A percentile compares a stretch with the other conserved stretches of the same genome.
Conservation (phyloP, 805 yeast species). For the Priceomyces haplophilus region DNA sequence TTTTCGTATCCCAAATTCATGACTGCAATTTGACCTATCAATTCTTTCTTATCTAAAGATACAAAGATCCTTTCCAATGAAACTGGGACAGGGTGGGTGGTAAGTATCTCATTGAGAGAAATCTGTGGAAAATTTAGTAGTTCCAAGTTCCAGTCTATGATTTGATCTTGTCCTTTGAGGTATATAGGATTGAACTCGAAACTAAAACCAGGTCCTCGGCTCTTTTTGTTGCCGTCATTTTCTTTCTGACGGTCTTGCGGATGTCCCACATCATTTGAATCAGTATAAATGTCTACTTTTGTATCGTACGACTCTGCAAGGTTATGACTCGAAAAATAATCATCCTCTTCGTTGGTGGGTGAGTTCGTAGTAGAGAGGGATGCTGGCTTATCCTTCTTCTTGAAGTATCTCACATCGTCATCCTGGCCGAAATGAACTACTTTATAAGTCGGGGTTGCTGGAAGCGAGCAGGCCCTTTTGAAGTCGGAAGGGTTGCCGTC, state of each 20-base stretch:
- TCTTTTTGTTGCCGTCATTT: neutral
- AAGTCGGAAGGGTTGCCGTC: slow-evolving; percentile 31
- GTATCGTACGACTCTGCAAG: slow-evolving; percentile 1
- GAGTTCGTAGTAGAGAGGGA: slow-evolving; percentile 69
- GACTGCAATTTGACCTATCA: slow-evolving; percentile 77
- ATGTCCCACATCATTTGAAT: slow-evolving; percentile 14
- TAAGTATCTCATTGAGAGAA: slow-evolving; percentile 46
- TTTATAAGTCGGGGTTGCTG: slow-evolving; percentile 55
- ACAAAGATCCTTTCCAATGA: slow-evolving; percentile 65
- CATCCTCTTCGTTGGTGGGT: slow-evolving; percentile 35
- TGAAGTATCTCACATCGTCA: slow-evolving; percentile 68
- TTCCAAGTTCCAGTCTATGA: slow-evolving; percentile 45
- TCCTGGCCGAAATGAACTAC: slow-evolving; percentile 79
- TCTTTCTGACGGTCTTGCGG: slow-evolving; percentile 17
- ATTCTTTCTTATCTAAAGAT: slow-evolving; percentile 51
- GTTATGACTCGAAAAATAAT: slow-evolving; percentile 1
- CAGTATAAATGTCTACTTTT: slow-evolving; percentile 11
- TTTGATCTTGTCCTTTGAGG: slow-evolving; percentile 1
- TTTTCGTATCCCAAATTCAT: slow-evolving; percentile 71
- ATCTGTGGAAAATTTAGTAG: slow-evolving; percentile 41
- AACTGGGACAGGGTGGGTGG: slow-evolving; percentile 38
- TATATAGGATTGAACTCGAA: neutral
- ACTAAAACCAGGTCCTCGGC: neutral
- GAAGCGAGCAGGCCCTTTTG: slow-evolving; percentile 34
- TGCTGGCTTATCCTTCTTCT: slow-evolving; percentile 69